A percentile compares a stretch with the other conserved stretches of the same genome.
Conservation (phyloP, 169 alveolate genomes). For the Plasmodium knowlesi region DNA sequence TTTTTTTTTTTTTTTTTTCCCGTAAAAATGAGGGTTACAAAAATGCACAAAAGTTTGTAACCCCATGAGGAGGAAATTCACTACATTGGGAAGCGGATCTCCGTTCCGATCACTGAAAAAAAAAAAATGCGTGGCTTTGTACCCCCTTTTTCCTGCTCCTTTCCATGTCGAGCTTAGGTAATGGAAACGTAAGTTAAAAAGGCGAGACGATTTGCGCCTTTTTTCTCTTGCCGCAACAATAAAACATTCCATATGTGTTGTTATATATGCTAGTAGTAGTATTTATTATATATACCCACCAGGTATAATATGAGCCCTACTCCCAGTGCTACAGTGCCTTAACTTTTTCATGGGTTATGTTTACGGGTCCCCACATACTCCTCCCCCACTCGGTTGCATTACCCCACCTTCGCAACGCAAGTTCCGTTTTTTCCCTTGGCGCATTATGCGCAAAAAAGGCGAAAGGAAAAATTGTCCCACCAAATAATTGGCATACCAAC, state of each 20-base stretch:
- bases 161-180: background rate
- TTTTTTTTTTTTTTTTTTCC: too few relatives aligned
- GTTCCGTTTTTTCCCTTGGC: background rate
- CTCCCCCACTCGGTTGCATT: too few relatives aligned
- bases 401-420: background rate
- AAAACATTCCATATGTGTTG: background rate
- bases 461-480: background rate
- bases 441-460: background rate
- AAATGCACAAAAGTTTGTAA: background rate
- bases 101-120: background rate
- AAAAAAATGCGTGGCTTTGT: background rate
- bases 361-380: background rate
- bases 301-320: background rate
- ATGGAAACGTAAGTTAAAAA: background rate
- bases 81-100: background rate
- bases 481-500: background rate
- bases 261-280: background rate
- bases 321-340: background rate
- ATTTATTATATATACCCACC: background rate
- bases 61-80: background rate
- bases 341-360: background rate
- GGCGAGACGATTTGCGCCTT: background rate
- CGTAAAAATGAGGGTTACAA: background rate
- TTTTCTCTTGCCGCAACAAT: background rate
- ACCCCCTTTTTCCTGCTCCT: background rate